A percentile compares a stretch with the other conserved stretches of the same genome.
Conservation (phyloP, 768 basidiomycete genomes). For the Rhodosporidiobolus sp. region DNA sequence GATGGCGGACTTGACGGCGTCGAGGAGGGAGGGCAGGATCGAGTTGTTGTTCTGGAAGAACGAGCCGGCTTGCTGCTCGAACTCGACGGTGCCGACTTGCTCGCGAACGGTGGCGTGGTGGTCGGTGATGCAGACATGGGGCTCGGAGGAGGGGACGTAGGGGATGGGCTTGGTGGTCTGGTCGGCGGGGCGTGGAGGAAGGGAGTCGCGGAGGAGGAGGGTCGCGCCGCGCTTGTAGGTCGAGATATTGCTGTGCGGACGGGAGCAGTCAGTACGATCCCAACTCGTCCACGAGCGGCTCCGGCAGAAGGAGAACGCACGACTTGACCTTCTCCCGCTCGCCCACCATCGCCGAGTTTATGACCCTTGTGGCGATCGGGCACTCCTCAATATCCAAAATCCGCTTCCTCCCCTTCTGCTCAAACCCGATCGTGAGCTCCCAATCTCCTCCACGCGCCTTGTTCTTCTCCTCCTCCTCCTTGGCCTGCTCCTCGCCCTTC, state of each 20-base stretch:
- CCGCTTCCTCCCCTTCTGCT: conserved; percentile 65
- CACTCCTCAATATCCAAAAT: conserved; percentile 87
- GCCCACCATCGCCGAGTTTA: conserved; percentile 65
- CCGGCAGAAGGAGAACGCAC: conserved; percentile 52
- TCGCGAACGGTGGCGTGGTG: conserved; percentile 79
- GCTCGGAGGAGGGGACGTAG: conserved; percentile 36
- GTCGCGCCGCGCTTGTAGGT: conserved; percentile 85
- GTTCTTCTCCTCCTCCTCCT: conserved; percentile 20
- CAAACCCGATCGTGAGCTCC: conserved; percentile 88
- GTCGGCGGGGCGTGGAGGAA: conserved; percentile 47
- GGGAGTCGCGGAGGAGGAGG: conserved; percentile 81
- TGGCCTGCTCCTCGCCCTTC: conserved; percentile 4
- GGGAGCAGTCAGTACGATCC: not conserved
- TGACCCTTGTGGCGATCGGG: conserved; percentile 57
- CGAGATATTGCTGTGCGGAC: conserved; percentile 62
- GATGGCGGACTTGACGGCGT: conserved; percentile 74
- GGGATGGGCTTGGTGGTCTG: conserved; percentile 25
- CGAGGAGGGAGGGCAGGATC: conserved; percentile 76
- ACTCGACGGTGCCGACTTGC: conserved; percentile 71
- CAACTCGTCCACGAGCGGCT: not conserved
- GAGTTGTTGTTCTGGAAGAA: conserved; percentile 99
- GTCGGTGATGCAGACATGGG: conserved; percentile 75
- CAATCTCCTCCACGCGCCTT: conserved; percentile 44
- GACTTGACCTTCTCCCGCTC: conserved; percentile 66
- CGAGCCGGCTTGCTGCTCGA: conserved; percentile 79